Conservation (phyloP, 345 rosid genomes). For the Eucalyptus caleyi region DNA sequence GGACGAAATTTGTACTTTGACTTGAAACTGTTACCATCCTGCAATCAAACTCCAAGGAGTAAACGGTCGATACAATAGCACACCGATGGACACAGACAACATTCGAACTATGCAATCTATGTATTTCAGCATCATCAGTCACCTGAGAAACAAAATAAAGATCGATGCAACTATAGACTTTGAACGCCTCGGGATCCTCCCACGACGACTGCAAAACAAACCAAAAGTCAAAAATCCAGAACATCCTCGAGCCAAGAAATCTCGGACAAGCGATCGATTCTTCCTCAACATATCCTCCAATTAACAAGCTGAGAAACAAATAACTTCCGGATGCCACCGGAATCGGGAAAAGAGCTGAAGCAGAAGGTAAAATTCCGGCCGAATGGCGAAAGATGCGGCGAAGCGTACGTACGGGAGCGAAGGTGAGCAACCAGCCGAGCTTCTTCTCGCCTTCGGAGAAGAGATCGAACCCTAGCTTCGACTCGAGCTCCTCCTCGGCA, state of each 20-base stretch:
- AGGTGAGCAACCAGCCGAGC: constrained; percentile 90
- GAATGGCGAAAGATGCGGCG: background rate
- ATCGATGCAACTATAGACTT: constrained; percentile 64
- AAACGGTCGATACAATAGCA: background rate
- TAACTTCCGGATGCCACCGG: background rate
- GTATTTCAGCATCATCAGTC: background rate
- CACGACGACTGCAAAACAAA: constrained; percentile 58
- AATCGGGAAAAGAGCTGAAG: background rate
- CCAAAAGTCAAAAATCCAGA: background rate
- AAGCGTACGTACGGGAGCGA: constrained; percentile 47
- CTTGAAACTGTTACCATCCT: constrained; percentile 91
- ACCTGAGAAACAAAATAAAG: constrained; percentile 93
- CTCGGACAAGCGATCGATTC: background rate
- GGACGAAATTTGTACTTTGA: constrained; percentile 84
- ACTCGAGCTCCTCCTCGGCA: constrained; percentile 77
- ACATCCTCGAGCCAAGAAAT: background rate
- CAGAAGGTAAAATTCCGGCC: background rate
- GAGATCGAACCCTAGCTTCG: constrained; percentile 79
- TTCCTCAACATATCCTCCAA: background rate
- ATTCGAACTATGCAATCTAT: background rate
- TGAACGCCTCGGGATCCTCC: constrained; percentile 61
- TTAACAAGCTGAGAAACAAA: background rate
- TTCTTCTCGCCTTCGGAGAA: constrained; percentile 87
- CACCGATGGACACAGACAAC: background rate
- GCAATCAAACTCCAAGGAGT: background rate